Conservation (phyloP, 2,329 filamentous ascomycete species). For the Trichoderma harzianum region DNA sequence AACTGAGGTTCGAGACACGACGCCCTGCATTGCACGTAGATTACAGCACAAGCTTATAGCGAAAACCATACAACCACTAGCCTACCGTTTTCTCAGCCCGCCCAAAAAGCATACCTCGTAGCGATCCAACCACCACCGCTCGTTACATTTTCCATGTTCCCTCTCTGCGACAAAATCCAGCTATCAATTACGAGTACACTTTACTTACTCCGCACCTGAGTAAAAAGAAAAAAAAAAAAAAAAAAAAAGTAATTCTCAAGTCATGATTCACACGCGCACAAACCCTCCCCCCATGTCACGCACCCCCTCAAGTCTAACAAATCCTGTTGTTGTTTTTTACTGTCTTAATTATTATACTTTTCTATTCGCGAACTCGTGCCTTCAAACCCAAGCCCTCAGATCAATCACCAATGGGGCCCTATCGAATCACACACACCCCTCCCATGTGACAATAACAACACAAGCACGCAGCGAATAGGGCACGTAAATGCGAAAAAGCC, state of each 20-base stretch:
- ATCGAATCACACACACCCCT: background rate
- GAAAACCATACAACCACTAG: background rate
- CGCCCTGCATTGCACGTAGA: background rate
- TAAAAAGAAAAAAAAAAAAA: background rate
- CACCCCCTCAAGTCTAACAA: background rate
- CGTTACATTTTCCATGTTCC: background rate
- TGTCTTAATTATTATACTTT: background rate
- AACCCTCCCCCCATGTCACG: background rate
- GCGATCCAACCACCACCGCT: background rate
- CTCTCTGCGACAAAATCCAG: background rate
- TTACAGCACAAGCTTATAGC: background rate
- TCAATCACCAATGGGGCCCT: background rate
- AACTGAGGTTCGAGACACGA: background rate
- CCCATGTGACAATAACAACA: background rate
- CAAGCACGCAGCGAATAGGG: background rate
- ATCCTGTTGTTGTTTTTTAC: background rate
- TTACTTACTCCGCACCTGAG: background rate
- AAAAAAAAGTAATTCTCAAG: background rate
- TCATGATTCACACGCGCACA: background rate
- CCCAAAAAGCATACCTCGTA: background rate
- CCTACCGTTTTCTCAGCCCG: background rate
- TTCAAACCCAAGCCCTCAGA: background rate
- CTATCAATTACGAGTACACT: background rate
- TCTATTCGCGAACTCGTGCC: background rate
- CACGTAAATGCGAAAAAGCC: background rate